Conservation (phyloP, 306 rosid species). For the Glycine tomentella region DNA sequence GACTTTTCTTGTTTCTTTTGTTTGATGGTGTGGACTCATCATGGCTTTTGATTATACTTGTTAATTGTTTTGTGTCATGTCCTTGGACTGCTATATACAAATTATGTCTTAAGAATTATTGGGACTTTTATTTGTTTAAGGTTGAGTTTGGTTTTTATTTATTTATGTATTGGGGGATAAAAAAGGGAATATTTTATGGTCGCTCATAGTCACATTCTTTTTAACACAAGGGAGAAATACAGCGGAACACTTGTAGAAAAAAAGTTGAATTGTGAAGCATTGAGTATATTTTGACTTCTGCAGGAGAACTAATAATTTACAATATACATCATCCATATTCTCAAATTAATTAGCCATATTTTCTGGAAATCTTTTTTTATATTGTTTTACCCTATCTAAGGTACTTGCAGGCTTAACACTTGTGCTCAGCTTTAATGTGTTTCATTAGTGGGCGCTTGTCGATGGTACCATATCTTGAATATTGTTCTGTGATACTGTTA, state of each 20-base stretch:
- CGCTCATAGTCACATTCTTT: background rate
- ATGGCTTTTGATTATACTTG: slow-evolving; percentile 18
- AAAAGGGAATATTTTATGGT: background rate
- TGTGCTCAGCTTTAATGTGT: background rate
- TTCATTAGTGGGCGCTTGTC: background rate
- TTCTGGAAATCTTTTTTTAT: slow-evolving; percentile 7
- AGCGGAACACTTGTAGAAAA: background rate
- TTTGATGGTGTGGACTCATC: slow-evolving; percentile 33
- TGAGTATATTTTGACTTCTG: slow-evolving; percentile 2
- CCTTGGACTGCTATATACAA: slow-evolving; percentile 9
- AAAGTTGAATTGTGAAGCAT: slow-evolving; percentile 27
- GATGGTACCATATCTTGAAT: slow-evolving; percentile 16
- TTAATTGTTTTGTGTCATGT: slow-evolving; percentile 21
- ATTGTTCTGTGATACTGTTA: slow-evolving; percentile 15
- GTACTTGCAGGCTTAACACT: slow-evolving; percentile 20
- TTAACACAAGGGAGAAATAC: slow-evolving; percentile 6
- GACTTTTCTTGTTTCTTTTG: slow-evolving; percentile 29
- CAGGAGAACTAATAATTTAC: slow-evolving; percentile 21
- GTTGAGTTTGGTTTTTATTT: slow-evolving; percentile 12
- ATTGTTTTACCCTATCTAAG: slow-evolving; percentile 25
- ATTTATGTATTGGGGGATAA: background rate
- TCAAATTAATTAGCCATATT: slow-evolving; percentile 2
- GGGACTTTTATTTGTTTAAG: slow-evolving; percentile 8
- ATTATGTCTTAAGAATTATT: slow-evolving; percentile 12
- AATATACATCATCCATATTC: slow-evolving; percentile 15